Conservation (phyloP, 192 early-diverging fungal genomes). For the Umbelopsis ramanniana region DNA sequence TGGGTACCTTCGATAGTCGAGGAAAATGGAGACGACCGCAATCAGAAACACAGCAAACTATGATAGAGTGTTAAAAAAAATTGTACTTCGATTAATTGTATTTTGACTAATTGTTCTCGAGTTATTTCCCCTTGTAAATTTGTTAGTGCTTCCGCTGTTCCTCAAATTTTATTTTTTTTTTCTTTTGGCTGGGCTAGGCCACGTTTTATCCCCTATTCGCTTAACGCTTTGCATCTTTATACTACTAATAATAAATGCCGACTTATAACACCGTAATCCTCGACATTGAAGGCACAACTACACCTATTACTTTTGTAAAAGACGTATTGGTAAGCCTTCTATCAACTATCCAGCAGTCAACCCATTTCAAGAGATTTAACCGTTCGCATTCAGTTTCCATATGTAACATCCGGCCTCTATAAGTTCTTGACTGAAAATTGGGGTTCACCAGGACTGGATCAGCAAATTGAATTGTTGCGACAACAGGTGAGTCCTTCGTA, state of each 20-base stretch:
- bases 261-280: slow-evolving; percentile 65
- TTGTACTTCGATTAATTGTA: background rate
- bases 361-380: too few relatives aligned
- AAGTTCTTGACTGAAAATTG: slow-evolving; percentile 70
- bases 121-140: background rate
- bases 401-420: slow-evolving; percentile 64
- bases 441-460: slow-evolving; percentile 46
- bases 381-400: slow-evolving; percentile 71
- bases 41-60: background rate
- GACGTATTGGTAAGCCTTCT: slow-evolving; percentile 64
- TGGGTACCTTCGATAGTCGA: slow-evolving; percentile 27
- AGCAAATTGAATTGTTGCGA: slow-evolving; percentile 50
- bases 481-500: slow-evolving; percentile 45
- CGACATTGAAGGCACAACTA: slow-evolving; percentile 97
- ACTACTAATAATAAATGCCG: slow-evolving; percentile 1
- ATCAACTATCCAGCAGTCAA: too few relatives aligned
- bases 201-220: background rate
- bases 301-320: slow-evolving; percentile 96
- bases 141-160: background rate
- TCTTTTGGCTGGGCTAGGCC: too few relatives aligned
- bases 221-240: background rate
- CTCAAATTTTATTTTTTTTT: background rate
- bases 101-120: background rate
- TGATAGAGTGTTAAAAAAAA: background rate
- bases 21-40: slow-evolving; percentile 17